Evolutionary conservation across 2,329 filamentous ascomycete genomes (phyloP).

Genomic region (Huntiella abstrusa): DNA sequence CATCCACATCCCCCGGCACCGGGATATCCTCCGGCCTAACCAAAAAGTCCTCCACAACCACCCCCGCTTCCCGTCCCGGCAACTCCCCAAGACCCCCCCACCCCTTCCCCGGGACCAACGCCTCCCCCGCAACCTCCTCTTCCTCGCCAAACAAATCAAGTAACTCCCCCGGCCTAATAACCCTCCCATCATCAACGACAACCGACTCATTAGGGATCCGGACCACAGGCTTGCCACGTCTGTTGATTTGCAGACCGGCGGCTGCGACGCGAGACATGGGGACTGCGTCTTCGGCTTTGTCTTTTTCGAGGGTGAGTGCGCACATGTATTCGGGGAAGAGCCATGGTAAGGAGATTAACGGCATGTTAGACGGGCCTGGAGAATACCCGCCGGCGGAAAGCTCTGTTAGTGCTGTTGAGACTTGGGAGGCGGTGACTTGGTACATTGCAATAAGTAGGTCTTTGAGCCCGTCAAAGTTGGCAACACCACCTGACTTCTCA

Average conservation of each 20-base stretch:
- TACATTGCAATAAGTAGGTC: constrained; percentile 81
- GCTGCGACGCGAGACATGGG: not conserved
- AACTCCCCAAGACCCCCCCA: not conserved
- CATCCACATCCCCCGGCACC: not conserved
- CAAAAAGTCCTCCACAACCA: not conserved
- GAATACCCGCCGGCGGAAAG: constrained; percentile 17
- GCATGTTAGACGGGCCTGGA: constrained; percentile 32
- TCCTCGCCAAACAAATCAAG: constrained; percentile 1
- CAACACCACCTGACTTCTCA: constrained; percentile 38
- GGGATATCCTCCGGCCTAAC: not conserved
- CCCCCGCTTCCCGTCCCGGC: not conserved
- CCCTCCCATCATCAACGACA: not conserved
- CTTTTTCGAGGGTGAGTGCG: constrained; percentile 35
- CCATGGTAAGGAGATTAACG: constrained; percentile 89
- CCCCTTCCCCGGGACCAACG: not conserved
- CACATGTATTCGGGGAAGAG: constrained; percentile 59
- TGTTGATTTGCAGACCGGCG: not conserved
- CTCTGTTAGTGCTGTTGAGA: constrained; percentile 35
- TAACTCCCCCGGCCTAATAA: not conserved
- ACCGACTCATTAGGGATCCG: not conserved
- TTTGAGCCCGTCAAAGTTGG: constrained; percentile 30
- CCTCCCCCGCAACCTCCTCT: not conserved
- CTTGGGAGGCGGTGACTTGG: constrained; percentile 54
- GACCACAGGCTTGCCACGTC: not conserved
- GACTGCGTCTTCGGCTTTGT: constrained; percentile 8